Evolutionary conservation across 2,329 filamentous ascomycete species (phyloP).

Genomic region (Neobulgaria alba): DNA sequence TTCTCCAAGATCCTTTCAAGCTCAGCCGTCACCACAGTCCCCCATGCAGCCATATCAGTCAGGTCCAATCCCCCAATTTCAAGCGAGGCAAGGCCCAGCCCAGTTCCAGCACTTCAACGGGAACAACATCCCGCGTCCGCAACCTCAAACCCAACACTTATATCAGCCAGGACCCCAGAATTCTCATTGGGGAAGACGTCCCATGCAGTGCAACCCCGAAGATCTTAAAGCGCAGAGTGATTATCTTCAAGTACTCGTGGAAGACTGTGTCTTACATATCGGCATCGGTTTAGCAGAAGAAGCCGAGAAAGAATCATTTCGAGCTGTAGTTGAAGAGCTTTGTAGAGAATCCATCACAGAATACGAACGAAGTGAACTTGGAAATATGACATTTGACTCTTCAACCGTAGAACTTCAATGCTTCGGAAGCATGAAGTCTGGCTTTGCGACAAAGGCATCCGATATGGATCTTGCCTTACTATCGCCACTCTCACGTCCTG

Average conservation of each 20-base stretch:
- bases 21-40: slow-evolving; percentile 26
- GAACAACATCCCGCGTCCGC: slow-evolving; percentile 11
- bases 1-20: slow-evolving; percentile 8
- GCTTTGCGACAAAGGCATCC: slow-evolving; percentile 79
- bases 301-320: slow-evolving; percentile 62
- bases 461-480: slow-evolving; percentile 84
- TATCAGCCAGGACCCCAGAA: slow-evolving; percentile 21
- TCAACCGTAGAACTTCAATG: slow-evolving; percentile 59
- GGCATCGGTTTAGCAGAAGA: slow-evolving; percentile 58
- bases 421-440: slow-evolving; percentile 76
- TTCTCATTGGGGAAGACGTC: slow-evolving; percentile 12
- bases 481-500: slow-evolving; percentile 48
- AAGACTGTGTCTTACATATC: slow-evolving; percentile 21
- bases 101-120: slow-evolving; percentile 5
- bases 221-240: slow-evolving; percentile 41
- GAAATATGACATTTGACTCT: slow-evolving; percentile 39
- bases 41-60: slow-evolving; percentile 20
- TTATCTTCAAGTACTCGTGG: slow-evolving; percentile 41
- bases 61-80: slow-evolving; percentile 8
- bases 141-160: slow-evolving; percentile 23
- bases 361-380: slow-evolving; percentile 38
- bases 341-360: slow-evolving; percentile 50
- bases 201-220: slow-evolving; percentile 26
- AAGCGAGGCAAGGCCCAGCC: slow-evolving; percentile 7
- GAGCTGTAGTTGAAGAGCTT: slow-evolving; percentile 53